Evolutionary conservation across 139 green algal genomes (phyloP), one percentile per base, ranked within the genome.

Genomic region (Tetradesmus lagerheimii): DNA sequence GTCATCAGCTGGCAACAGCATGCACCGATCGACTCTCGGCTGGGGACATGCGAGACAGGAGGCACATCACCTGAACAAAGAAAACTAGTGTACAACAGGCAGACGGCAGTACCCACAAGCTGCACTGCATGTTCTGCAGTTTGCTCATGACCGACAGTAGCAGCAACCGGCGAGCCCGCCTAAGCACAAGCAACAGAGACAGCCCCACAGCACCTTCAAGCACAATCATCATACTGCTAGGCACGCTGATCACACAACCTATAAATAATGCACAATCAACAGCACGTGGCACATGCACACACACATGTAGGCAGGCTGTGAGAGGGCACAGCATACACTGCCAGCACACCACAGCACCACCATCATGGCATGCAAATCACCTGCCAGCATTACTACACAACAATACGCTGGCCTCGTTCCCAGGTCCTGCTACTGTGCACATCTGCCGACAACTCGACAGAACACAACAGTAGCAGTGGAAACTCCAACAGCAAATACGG

Each of bases 101-200:
- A 71, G 57, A 71, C 57, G 57, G 57, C 23, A 71, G 8, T 18
- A 4, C 57, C 15, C 23, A 71, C 23, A n/a, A 71, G 57, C 57
- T 71, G 57, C 57, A 71, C 57, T 71, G 57, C 57, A 71, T 71
- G 57, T 71, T 71, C 57, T 71, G 57, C 57, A 31, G 57, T 71
- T 31, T 31, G 23, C 57, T 2, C 57, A 11, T 9, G 4, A n/a
- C 23, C 20, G 4, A 71, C 23, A 71, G 57, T 8, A 71, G 57
- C 57, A 71, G 57, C 57, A 64, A 64, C 57, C 57, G 31, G 57
- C 25, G 31, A 71, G 57, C 57, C 57, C 31, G 57, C 15, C 57
- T 23, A 71, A 71, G 57, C 57, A 71, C n/a, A 66, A n/a, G 57
- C 57, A 71, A 71, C 57, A 71, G 57, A 71, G 14, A n/a, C 57